Conservation (phyloP, 164 flowering plant species). For the Annona squamosa region DNA sequence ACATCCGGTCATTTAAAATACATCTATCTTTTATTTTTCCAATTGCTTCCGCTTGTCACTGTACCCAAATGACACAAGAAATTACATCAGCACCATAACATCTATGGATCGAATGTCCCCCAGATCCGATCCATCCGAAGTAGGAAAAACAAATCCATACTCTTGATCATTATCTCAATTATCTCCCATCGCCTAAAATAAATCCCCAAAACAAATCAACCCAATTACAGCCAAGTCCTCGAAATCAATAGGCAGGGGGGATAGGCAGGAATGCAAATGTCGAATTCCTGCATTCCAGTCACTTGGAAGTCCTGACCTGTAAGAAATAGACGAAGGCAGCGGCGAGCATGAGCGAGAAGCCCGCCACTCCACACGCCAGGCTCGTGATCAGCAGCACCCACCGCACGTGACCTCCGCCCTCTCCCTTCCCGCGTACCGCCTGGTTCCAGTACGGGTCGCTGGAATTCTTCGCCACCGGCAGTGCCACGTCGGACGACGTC, state of each 20-base stretch:
- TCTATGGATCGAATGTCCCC: too few species aligned
- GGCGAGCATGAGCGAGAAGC: neutral
- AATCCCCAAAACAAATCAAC: too few species aligned
- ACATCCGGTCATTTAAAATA: too few species aligned
- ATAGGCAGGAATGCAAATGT: neutral
- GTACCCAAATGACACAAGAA: too few species aligned
- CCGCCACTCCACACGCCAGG: neutral
- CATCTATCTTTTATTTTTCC: too few species aligned
- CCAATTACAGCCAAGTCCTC: neutral
- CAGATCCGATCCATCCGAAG: too few species aligned
- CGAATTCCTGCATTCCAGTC: neutral
- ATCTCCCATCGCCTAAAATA: too few species aligned
- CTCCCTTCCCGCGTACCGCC: neutral
- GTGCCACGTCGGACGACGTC: neutral
- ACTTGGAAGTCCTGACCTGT: neutral
- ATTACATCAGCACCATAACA: too few species aligned
- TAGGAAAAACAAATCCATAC: too few species aligned
- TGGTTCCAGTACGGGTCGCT: conserved; percentile 5
- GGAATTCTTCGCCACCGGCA: conserved; percentile 7
- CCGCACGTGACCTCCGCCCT: conserved; percentile 7
- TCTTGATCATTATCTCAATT: too few species aligned
- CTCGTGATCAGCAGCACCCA: conserved; percentile 1
- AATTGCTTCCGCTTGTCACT: too few species aligned
- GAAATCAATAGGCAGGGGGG: neutral
- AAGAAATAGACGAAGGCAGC: conserved; percentile 2